phyloP scores from a whole-genome alignment of 2,329 filamentous ascomycete genomes.

The Stromatinia cepivora region DNA sequence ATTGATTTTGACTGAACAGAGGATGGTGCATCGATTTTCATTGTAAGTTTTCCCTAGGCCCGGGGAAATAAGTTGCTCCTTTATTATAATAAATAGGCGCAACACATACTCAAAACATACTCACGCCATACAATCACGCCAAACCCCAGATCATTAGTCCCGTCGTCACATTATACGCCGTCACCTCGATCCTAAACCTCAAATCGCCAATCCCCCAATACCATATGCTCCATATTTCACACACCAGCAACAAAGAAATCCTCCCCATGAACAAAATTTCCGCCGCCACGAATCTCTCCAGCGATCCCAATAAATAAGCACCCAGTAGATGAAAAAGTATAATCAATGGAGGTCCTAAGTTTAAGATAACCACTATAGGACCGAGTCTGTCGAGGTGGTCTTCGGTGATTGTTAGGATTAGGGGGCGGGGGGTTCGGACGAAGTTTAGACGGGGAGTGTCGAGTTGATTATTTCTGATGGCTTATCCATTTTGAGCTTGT shows the following conservation, averaged over 20 bases:
- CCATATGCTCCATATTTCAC: background rate
- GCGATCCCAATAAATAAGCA: background rate
- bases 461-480: background rate
- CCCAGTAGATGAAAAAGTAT: background rate
- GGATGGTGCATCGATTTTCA: no score
- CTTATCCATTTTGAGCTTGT: background rate
- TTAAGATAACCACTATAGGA: rapidly evolving
- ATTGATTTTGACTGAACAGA: no score
- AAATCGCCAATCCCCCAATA: background rate
- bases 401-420: background rate
- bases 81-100: no score
- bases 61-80: no score
- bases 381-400: background rate
- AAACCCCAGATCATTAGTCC: background rate
- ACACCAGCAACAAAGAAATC: background rate
- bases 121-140: background rate
- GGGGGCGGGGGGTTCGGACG: background rate
- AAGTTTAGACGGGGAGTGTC: background rate
- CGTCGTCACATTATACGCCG: background rate
- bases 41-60: no score
- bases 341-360: background rate
- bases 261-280: background rate
- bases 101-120: background rate
- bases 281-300: background rate
- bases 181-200: background rate